Evolutionary conservation across 1,284 basidiomycete genomes (phyloP).

Genomic region (Irpex sp.): DNA sequence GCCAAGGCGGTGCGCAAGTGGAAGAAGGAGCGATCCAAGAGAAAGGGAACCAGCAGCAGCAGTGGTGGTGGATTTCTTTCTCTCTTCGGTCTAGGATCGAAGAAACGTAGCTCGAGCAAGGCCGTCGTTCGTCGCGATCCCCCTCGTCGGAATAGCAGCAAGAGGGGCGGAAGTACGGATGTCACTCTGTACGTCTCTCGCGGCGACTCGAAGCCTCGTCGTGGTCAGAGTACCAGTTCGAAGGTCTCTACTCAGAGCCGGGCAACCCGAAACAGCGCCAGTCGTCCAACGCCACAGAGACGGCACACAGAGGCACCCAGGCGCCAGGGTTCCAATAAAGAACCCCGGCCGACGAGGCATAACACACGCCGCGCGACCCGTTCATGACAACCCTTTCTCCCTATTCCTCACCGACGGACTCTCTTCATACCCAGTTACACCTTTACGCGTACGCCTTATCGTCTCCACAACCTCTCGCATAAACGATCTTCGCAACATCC

Average conservation of each 20-base stretch:
- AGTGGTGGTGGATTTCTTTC: conserved; percentile 12
- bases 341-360: not conserved
- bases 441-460: not conserved
- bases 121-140: not conserved
- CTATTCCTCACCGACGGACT: not conserved
- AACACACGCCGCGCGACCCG: not conserved
- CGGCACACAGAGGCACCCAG: conserved; percentile 13
- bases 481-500: not conserved
- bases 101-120: conserved; percentile 3
- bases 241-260: conserved; percentile 15
- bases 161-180: conserved; percentile 8
- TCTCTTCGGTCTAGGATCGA: conserved; percentile 9
- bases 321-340: conserved; percentile 9
- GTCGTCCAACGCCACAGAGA: conserved; percentile 5
- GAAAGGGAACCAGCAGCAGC: not conserved
- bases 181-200: conserved; percentile 23
- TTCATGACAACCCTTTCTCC: not conserved
- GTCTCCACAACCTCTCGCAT: not conserved
- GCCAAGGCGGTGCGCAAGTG: conserved; percentile 25
- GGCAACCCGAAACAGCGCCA: conserved; percentile 8
- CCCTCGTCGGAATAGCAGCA: conserved; percentile 4
- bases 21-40: conserved; percentile 15
- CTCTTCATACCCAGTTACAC: not conserved
- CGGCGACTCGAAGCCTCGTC: conserved; percentile 20
- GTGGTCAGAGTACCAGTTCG: conserved; percentile 19